Evolutionary conservation across 805 yeast genomes (phyloP), one percentile per base, ranked within the genome.

Genomic region (Maudiozyma saulgeensis): DNA sequence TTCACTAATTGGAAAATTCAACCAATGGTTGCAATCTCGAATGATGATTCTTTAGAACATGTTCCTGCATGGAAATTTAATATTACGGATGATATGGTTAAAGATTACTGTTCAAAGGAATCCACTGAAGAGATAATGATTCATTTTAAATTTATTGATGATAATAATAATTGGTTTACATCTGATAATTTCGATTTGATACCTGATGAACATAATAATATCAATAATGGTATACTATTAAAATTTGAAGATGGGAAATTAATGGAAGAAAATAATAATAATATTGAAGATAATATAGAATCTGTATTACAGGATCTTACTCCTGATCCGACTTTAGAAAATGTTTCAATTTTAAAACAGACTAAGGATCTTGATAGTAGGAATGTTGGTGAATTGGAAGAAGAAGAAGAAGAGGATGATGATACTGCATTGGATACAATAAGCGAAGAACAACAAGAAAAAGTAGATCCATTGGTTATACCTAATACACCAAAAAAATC

Each of bases 181-280:
- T 61, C 62, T 38, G 59, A 59, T 48, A 63, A 65, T 31, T 58
- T 54, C 34, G 50, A 55, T 4, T 51, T 52, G 53, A 73, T 69
- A 37, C 49, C 62, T 6, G 75, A 71, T 51, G 62, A 58, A 4
- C 51, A 57, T 42, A 70, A 68, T 6, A 70, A 70, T 46, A 67
- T 64, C 38, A 71, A 71, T 53, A 71, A 71, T 47, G 73, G 46
- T 5, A 12, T 47, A 7, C 6, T 43, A 23, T 23, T 70, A 4
- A 44, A 65, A 26, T 42, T 53, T 18, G 35, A 58, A 26, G 34
- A 52, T 23, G 45, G 32, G 7, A 35, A 41, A 13, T 32, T 35
- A 21, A 26, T 31, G 5, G 44, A 45, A 12, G 23, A 32, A n/a
- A 44, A 26, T n/a, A 23, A 6, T 21, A 19, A 13, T 6, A 23